These are phyloP conservation scores for Alternaria brassicae DNA, from an alignment of 2,329 filamentous ascomycete genomes.

Conservation along the genomic window DNA sequence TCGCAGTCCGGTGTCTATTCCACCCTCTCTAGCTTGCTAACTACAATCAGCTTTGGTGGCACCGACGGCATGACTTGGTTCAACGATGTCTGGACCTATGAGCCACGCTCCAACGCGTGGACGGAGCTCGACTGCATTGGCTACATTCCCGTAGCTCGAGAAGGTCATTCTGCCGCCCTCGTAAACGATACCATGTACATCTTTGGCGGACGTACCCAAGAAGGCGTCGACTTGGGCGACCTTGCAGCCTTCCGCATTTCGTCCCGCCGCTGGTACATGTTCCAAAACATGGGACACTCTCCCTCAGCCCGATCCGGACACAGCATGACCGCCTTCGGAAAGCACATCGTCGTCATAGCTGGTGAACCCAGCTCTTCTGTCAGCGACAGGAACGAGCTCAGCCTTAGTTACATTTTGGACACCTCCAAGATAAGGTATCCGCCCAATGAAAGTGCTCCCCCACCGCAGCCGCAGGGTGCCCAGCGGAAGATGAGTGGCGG, in stretches of 20 bases:
- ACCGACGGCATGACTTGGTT: constrained; percentile 98
- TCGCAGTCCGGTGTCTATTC: constrained; percentile 59
- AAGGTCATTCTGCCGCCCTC: constrained; percentile 91
- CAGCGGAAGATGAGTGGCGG: constrained; percentile 58
- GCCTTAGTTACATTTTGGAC: constrained; percentile 88
- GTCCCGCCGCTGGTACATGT: constrained; percentile 95
- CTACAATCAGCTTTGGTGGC: constrained; percentile 78
- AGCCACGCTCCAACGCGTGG: constrained; percentile 84
- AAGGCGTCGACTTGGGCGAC: constrained; percentile 90
- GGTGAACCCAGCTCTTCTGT: constrained; percentile 92
- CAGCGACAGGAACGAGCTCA: constrained; percentile 81
- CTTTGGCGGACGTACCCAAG: constrained; percentile 93
- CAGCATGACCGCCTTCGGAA: constrained; percentile 95
- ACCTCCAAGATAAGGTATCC: constrained; percentile 97
- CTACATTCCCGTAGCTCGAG: constrained; percentile 91
- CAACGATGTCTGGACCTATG: constrained; percentile 98
- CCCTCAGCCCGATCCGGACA: constrained; percentile 93
- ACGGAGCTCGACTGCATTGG: constrained; percentile 92
- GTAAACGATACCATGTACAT: constrained; percentile 99
- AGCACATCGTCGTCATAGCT: constrained; percentile 88
- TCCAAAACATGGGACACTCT: constrained; percentile 98
- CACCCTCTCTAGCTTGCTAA: constrained; percentile 14
- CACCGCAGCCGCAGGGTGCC: constrained; percentile 36
- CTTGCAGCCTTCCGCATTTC: constrained; percentile 84
- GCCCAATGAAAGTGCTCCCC: constrained; percentile 65